Evolutionary conservation across 345 rosid genomes (phyloP), one percentile per base, ranked within the genome.

Genomic region (Barbarea vulgaris): DNA sequence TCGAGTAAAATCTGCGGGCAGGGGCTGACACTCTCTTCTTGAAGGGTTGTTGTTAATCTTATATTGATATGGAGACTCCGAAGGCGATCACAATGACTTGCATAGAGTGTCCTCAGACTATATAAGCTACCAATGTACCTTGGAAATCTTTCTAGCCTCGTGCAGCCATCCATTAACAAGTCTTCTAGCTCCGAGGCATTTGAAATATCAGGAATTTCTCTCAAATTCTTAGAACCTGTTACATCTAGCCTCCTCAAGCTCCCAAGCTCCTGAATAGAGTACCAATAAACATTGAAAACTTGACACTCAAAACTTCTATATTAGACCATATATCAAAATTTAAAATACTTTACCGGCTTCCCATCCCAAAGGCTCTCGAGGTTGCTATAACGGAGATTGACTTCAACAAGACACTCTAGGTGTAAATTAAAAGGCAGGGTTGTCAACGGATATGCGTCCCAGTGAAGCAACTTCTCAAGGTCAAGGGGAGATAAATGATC

Each of bases 391-490:
- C 46, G 46, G 4, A 60, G 1, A 0, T 33, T 9, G 6, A 60
- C 30, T 60, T 34, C 46, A 34, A 60, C 65, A 17, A 60, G 65
- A 19, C n/a, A 60, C 4, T 17, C n/a, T 3, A 18, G 28, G 11
- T 0, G n/a, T 2, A 36, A 1, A 9, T 7, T 4, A 14, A 3
- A 36, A 33, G 65, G 47, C 27, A 60, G 3, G n/a, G 65, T 9
- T 9, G 25, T 60, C 6, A 60, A 34, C 1, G 65, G 65, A 34
- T 36, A 60, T 33, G 44, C 44, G 37, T 60, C 65, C 65, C 65
- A 60, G 0, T 60, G 27, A 1, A 60, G n/a, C 18, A 60, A 19
- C 47, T 15, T 41, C 7, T 8, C 1, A 31, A 58, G 64, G 12
- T 18, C 4, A 19, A 17, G 46, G 4, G 34, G n/a, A 24, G 25